Percentiles rank a stretch among this genome's conserved stretches.
Conservation (phyloP, 2,329 filamentous ascomycete species). For the Epichloe festucae region DNA sequence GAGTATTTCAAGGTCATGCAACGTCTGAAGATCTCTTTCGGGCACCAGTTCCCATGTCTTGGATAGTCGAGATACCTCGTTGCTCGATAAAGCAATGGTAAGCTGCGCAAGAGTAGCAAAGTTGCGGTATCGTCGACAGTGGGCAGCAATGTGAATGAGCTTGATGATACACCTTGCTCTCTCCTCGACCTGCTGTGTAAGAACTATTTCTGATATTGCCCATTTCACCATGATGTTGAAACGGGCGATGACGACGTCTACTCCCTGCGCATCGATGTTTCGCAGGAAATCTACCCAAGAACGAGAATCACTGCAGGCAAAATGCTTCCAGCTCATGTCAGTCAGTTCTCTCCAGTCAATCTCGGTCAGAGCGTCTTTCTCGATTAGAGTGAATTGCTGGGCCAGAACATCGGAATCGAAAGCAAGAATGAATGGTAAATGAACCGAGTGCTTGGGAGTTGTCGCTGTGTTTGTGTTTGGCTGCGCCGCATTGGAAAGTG, state of each 20-base stretch:
- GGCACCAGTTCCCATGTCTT: constrained; percentile 63
- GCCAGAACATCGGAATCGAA: constrained; percentile 70
- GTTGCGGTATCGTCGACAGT: constrained; percentile 65
- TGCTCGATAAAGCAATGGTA: constrained; percentile 61
- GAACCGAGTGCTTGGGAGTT: constrained; percentile 34
- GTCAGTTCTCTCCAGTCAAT: constrained; percentile 83
- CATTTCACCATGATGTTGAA: constrained; percentile 87
- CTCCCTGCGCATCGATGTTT: constrained; percentile 57
- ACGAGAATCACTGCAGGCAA: constrained; percentile 47
- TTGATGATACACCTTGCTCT: constrained; percentile 67
- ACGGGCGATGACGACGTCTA: constrained; percentile 72
- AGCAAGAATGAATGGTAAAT: constrained; percentile 68
- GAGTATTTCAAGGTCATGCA: constrained; percentile 56
- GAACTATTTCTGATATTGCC: constrained; percentile 66
- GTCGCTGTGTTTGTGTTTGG: constrained; percentile 17
- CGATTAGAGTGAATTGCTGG: constrained; percentile 73
- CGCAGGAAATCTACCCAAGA: constrained; percentile 77
- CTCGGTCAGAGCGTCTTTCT: constrained; percentile 75
- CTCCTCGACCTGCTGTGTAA: constrained; percentile 60
- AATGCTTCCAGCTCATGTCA: constrained; percentile 69
- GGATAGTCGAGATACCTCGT: constrained; percentile 54
- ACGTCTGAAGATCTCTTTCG: constrained; percentile 47
- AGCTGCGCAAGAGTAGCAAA: constrained; percentile 77
- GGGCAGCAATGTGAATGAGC: constrained; percentile 66
- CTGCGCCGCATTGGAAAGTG: constrained; percentile 22